phyloP scores from a whole-genome alignment of 2,329 filamentous ascomycete species.

The Ciborinia camelliae region DNA sequence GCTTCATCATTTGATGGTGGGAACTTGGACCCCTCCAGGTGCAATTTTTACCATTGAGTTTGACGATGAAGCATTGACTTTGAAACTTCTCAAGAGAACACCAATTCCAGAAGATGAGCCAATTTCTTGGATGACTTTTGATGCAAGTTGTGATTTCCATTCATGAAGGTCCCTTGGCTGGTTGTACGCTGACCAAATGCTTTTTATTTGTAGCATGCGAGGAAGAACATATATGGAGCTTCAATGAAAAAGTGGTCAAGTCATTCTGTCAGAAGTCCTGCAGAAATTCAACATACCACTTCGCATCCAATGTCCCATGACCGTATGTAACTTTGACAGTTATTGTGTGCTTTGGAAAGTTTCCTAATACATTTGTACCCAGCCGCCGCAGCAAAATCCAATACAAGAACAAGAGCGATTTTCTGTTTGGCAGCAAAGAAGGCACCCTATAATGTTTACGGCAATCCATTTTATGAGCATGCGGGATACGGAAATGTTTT shows the following conservation, averaged over 20 bases:
- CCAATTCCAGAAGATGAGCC: conserved; percentile 79
- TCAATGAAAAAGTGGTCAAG: conserved; percentile 94
- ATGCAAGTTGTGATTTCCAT: conserved; percentile 52
- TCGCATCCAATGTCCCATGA: conserved; percentile 13
- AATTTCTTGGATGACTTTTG: conserved; percentile 92
- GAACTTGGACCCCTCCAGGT: conserved; percentile 85
- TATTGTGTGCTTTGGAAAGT: not conserved
- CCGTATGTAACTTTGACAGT: conserved; percentile 50
- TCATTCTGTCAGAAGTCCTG: conserved; percentile 71
- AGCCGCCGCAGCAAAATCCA: conserved; percentile 62
- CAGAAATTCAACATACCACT: conserved; percentile 62
- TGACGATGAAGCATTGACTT: conserved; percentile 72
- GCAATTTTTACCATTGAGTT: conserved; percentile 89
- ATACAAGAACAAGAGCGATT: conserved; percentile 83
- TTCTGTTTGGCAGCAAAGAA: conserved; percentile 78
- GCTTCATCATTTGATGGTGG: conserved; percentile 88
- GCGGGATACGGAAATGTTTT: conserved; percentile 81
- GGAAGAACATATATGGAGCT: conserved; percentile 82
- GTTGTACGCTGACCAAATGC: not conserved
- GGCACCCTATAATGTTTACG: conserved; percentile 78
- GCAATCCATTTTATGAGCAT: conserved; percentile 85
- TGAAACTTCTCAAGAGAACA: conserved; percentile 75
- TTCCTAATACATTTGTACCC: conserved; percentile 16
- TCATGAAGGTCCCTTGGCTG: conserved; percentile 23
- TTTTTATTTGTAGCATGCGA: conserved; percentile 57